Conservation (phyloP, 2,329 filamentous ascomycete species). For the Paecilomyces formosus region DNA sequence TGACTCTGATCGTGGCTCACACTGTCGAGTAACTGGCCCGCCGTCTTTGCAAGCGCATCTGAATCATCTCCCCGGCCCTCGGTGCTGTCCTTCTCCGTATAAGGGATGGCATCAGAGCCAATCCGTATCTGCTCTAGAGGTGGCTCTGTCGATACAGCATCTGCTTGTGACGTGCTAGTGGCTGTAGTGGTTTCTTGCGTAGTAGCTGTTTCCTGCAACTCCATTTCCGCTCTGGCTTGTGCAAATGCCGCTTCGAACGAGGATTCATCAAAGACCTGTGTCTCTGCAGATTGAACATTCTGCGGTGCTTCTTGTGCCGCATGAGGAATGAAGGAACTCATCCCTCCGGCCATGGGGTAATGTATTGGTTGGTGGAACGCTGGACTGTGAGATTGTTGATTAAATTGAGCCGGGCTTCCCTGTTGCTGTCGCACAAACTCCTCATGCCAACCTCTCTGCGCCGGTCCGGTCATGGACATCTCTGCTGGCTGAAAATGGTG, state of each 20-base stretch:
- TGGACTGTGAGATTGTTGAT: slow-evolving; percentile 12
- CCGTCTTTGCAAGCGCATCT: slow-evolving; percentile 65
- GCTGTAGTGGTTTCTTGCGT: slow-evolving; percentile 7
- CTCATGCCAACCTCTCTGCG: slow-evolving; percentile 49
- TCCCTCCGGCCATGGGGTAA: background rate
- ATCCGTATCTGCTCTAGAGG: slow-evolving; percentile 26
- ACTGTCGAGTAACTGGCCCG: slow-evolving; percentile 61
- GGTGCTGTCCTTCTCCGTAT: slow-evolving; percentile 24
- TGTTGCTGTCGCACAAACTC: slow-evolving; percentile 44
- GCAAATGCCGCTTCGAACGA: slow-evolving; percentile 40
- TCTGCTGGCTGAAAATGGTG: slow-evolving; percentile 37
- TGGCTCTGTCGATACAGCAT: slow-evolving; percentile 6
- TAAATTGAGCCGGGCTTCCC: slow-evolving; percentile 14
- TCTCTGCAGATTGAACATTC: slow-evolving; percentile 14
- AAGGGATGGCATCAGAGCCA: slow-evolving; percentile 36
- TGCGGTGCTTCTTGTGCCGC: slow-evolving; percentile 19
- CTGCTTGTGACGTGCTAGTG: slow-evolving; percentile 11
- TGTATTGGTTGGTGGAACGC: slow-evolving; percentile 20
- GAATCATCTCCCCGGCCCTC: slow-evolving; percentile 40
- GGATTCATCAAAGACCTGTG: slow-evolving; percentile 34
- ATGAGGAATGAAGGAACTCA: slow-evolving; percentile 3
- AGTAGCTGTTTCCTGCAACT: slow-evolving; percentile 15
- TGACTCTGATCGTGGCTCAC: slow-evolving; percentile 60
- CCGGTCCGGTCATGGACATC: slow-evolving; percentile 18
- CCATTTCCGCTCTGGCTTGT: slow-evolving; percentile 32